Evolutionary conservation across 2,329 filamentous ascomycete species (phyloP).

Genomic region (Lecanicillium sp.): DNA sequence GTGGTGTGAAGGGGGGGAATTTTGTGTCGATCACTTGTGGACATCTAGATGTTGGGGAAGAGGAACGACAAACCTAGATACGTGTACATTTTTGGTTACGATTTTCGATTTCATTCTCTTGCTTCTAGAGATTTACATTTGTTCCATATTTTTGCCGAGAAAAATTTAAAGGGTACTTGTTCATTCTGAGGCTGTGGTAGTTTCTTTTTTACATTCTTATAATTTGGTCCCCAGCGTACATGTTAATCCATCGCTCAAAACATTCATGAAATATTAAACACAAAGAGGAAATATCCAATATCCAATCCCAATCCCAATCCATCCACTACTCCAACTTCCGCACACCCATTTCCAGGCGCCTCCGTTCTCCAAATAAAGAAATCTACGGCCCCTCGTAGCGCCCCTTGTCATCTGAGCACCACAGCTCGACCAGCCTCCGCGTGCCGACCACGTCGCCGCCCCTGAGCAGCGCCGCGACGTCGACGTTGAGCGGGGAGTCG

Average conservation of each 20-base stretch:
- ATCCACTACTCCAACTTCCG: neutral
- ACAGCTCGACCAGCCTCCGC: slow-evolving; percentile 64
- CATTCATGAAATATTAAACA: neutral
- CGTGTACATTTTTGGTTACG: too few species aligned
- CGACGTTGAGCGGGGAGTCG: slow-evolving; percentile 73
- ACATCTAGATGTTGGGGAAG: too few species aligned
- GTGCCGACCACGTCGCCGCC: slow-evolving; percentile 64
- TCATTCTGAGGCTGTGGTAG: neutral
- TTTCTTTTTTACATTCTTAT: neutral
- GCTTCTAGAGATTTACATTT: too few species aligned
- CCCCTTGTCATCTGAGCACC: slow-evolving; percentile 42
- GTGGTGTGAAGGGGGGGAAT: too few species aligned
- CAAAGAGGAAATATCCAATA: neutral
- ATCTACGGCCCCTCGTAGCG: slow-evolving; percentile 31
- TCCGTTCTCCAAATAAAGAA: neutral
- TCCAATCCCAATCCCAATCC: neutral
- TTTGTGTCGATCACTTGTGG: too few species aligned
- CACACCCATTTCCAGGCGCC: neutral
- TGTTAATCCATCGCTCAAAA: slow-evolving; percentile 5
- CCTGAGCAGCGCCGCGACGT: slow-evolving; percentile 65
- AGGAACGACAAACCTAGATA: too few species aligned
- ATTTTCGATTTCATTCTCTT: too few species aligned
- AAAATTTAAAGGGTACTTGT: too few species aligned
- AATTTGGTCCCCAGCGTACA: neutral
- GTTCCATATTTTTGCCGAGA: too few species aligned